Base-by-base conservation (phyloP, 495 filamentous ascomycete species). In the Aspergillus taichungensis region DNA sequence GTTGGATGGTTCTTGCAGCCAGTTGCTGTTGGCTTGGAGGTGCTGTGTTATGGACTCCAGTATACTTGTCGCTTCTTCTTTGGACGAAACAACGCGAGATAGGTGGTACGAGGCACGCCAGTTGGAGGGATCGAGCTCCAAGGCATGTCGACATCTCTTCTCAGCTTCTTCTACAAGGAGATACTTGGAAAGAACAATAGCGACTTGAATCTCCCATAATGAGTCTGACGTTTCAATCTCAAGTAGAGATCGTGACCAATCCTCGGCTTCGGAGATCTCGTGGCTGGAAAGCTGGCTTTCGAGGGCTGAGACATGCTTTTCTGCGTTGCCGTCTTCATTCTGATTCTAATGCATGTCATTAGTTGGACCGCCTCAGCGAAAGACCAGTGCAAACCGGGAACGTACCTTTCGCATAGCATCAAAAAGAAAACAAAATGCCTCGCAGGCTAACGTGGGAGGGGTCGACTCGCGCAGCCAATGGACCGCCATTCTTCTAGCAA, bases 41-140 rank as follows among this genome's bases (percentile, higher is more conserved):
- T 55, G 40, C 18, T 24, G 18, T 24, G 18, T 24, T 24, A 2
- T 51, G 37, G 36, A 57, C 6, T 53, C 47, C 6, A 67, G 54
- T 2, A 67, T 57, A 9, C 57, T 24, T 2, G 60, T 59, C 0
- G 55, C 59, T 34, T 67, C 52, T 9, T 53, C 52, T n/a, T 47
- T 52, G 18, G 55, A 56, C 2, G 52, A 51, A 33, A 55, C 53
- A 12, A 59, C 55, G 24, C 53, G 52, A 1, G 61, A 44, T 3
- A 67, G 47, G 41, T 59, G 61, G 31, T 64, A 59, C 14, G 59
- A 62, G 13, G 63, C 63, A 34, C 63, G 59, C 63, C 59, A 67
- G 33, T 67, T 64, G 32, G 49, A 44, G 13, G 59, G 53, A 42
- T 68, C 57, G n/a, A 66, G 55, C 30, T 56, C 45, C 8, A 68